Evolutionary conservation across 768 basidiomycete genomes (phyloP).

Genomic region (Lactarius sp.): DNA sequence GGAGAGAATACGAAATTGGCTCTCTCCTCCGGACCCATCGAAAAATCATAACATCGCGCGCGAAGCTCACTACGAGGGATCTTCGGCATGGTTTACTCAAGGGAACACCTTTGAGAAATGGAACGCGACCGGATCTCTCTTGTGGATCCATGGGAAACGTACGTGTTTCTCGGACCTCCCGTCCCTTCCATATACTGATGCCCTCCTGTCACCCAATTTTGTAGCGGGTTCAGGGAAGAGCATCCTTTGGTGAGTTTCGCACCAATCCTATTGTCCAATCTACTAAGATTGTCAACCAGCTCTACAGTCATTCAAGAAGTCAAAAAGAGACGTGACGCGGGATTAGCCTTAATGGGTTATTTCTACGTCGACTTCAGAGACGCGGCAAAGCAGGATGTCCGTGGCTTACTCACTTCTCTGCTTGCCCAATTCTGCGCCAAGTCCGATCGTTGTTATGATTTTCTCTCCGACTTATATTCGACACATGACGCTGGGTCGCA

Average conservation of each 20-base stretch:
- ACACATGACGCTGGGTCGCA: too few relatives aligned
- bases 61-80: background rate
- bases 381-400: too few relatives aligned
- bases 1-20: background rate
- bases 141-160: background rate
- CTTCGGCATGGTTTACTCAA: background rate
- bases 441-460: too few relatives aligned
- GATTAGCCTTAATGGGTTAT: background rate
- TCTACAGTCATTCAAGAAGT: background rate
- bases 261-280: background rate
- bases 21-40: conserved; percentile 10
- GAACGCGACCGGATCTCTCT: background rate
- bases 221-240: too few relatives aligned
- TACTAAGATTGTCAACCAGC: too few relatives aligned
- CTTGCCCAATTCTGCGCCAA: too few relatives aligned
- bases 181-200: background rate
- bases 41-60: background rate
- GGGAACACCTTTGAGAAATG: background rate
- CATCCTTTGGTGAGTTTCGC: too few relatives aligned
- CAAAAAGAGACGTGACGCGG: background rate
- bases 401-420: too few relatives aligned
- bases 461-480: too few relatives aligned
- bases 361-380: background rate
- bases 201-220: background rate
- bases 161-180: background rate